Base-by-base conservation (phyloP, 2,329 filamentous ascomycete genomes). In the Xylariales sp. region DNA sequence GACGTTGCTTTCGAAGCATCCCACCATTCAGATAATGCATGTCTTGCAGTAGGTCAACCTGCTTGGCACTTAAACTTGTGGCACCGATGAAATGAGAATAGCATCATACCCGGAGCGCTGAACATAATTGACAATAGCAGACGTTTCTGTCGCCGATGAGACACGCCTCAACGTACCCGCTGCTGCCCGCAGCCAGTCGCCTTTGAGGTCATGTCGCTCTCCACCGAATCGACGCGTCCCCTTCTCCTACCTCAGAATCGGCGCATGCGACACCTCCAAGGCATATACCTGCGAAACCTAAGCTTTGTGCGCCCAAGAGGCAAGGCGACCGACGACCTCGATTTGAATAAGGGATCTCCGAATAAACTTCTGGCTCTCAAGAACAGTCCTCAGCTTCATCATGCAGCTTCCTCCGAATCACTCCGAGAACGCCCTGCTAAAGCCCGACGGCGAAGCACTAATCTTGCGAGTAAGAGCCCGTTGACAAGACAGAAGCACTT, bases 271-370 rank as follows among this genome's bases (percentile, higher is more conserved):
- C 90, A 96, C 69, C 76, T 96, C 4, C 83, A 87, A 54, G 88
- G 88, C 51, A 80, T 97, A 52, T 91, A 86, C 42, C 69, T 96
- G 38, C 87, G 91, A 44, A 96, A 96, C 62, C 71, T 96, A 31
- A 82, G 80, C 47, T 82, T 95, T 51, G 70, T 70, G 18, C 71
- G 69, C 48, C 68, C 71, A 44, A 68, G 69, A 49, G 68, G 67
- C 55, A 68, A 74, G 62, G 84, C 87, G 28, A 83, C 85, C 55
- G 86, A 91, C 64, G 90, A 95, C 63, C 86, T 90, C 53, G 84
- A 81, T 22, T 76, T 84, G 24, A 78, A 88, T 22, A 82, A 82
- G 49, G 80, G 80, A 51, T 82, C 80, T 10, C 78, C 84, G 0
- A 77, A 76, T 27, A 93, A 88, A 66, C 69, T 82, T 60, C 59